phyloP scores from a whole-genome alignment of 164 flowering plant species.

The Piper longum region DNA sequence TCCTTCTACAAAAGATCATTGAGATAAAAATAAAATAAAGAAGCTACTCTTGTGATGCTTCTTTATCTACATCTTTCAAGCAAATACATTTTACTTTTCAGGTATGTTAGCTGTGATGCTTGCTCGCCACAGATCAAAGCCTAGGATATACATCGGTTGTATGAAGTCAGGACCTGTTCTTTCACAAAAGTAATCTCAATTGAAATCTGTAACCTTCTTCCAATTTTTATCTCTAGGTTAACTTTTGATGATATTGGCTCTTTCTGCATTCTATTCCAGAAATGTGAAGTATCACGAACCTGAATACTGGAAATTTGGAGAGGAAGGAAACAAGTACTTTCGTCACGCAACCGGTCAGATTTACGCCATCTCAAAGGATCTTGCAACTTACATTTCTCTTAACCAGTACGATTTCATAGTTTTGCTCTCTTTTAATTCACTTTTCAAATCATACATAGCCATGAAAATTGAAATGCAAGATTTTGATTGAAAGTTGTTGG shows the following conservation, averaged over 20 bases:
- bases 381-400: constrained; percentile 72
- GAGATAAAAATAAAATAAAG: no score
- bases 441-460: not conserved
- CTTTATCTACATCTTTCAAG: no score
- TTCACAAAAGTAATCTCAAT: constrained; percentile 49
- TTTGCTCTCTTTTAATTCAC: not conserved
- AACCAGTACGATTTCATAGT: constrained; percentile 46
- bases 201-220: not conserved
- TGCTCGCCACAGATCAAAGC: constrained; percentile 71
- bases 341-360: constrained; percentile 91
- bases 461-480: not conserved
- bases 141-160: constrained; percentile 82
- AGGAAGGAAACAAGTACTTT: constrained; percentile 80
- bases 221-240: not conserved
- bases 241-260: constrained; percentile 3
- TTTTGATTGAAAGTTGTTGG: not conserved
- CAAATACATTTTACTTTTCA: constrained; percentile 7
- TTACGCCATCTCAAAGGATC: constrained; percentile 78
- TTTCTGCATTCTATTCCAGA: constrained; percentile 19
- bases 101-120: constrained; percentile 79
- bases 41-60: not conserved
- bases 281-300: constrained; percentile 84
- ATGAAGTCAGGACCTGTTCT: constrained; percentile 99
- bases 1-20: not conserved
- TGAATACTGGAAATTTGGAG: constrained; percentile 89